Percentiles rank a stretch among this genome's conserved stretches.
These are phyloP conservation scores for Eleusine coracana DNA, from an alignment of 176 grass and related monocot genomes.

Conservation along the genomic window DNA sequence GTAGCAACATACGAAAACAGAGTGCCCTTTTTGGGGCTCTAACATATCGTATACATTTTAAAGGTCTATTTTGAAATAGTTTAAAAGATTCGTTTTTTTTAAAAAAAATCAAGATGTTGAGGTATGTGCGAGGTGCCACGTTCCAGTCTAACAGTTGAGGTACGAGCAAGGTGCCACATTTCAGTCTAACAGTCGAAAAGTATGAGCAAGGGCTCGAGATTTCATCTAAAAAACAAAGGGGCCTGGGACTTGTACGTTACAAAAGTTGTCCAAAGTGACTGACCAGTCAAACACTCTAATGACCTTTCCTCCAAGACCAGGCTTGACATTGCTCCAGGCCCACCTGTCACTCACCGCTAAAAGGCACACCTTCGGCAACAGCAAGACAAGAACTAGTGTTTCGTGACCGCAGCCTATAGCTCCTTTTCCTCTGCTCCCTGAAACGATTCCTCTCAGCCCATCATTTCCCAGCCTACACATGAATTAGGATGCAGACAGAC, in stretches of 20 bases:
- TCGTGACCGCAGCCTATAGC: constrained; percentile 28
- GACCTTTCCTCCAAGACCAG: constrained; percentile 15
- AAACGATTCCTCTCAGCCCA: constrained; percentile 41
- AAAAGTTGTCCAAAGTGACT: constrained; percentile 30
- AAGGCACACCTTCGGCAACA: constrained; percentile 28
- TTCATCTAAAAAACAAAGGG: neutral
- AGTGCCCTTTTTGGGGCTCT: no score
- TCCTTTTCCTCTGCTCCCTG: constrained; percentile 30
- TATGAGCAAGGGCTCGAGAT: no score
- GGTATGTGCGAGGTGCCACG: neutral
- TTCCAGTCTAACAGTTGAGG: neutral
- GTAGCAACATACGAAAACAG: no score
- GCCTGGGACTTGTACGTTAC: constrained; percentile 18
- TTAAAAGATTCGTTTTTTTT: neutral
- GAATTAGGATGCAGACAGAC: neutral
- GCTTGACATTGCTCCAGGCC: neutral
- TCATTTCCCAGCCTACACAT: constrained; percentile 41
- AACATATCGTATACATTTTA: neutral
- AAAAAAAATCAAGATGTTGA: neutral
- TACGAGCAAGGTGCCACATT: no score
- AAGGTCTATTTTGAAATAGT: neutral
- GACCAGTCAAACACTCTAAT: constrained; percentile 35
- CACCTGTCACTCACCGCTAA: neutral
- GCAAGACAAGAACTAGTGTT: constrained; percentile 45
- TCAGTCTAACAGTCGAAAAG: neutral